Evolutionary conservation across 169 alveolate genomes (phyloP).

Genomic region (Plasmodium gonderi): DNA sequence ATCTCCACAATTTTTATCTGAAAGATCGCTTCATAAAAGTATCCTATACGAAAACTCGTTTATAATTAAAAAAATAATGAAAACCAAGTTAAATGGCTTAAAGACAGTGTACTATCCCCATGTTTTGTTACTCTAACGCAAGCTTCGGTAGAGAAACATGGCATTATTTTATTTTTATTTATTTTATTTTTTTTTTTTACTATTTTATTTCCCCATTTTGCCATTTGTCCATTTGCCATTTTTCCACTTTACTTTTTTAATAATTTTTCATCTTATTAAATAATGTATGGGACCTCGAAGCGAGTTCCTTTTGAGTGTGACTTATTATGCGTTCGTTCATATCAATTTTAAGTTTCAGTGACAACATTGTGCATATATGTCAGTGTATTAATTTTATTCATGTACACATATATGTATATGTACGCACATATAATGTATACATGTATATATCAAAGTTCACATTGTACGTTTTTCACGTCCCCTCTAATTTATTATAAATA

Average conservation of each 20-base stretch:
- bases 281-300: not conserved
- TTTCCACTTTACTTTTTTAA: not conserved
- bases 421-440: not conserved
- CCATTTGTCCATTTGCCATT: not conserved
- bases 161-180: too few species aligned
- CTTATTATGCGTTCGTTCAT: not conserved
- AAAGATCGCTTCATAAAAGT: slow-evolving; percentile 78
- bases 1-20: slow-evolving; percentile 78
- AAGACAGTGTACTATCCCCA: not conserved
- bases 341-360: not conserved
- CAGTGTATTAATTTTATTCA: not conserved
- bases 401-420: not conserved
- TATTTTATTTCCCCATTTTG: not conserved
- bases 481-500: too few species aligned
- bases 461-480: not conserved
- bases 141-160: not conserved
- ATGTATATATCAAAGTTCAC: too few species aligned
- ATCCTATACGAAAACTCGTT: slow-evolving; percentile 77
- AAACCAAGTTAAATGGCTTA: not conserved
- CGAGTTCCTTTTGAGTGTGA: not conserved
- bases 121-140: not conserved
- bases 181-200: not conserved
- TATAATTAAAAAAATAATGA: not conserved
- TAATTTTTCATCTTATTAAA: not conserved
- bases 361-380: not conserved